Base-by-base conservation (phyloP, 306 rosid species). In the Cicer bijugum region DNA sequence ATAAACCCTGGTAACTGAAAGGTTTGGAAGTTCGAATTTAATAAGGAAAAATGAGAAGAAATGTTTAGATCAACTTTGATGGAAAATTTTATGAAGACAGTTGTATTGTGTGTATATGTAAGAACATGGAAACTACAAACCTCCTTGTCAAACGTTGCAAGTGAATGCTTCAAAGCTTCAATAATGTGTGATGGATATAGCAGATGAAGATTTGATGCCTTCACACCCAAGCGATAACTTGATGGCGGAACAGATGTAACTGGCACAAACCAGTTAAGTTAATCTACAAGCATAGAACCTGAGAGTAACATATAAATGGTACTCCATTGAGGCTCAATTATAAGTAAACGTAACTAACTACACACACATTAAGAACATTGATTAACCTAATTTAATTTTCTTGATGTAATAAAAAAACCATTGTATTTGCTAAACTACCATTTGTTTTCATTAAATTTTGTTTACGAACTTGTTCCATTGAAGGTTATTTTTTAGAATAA, bases 151-250 rank as follows among this genome's bases (percentile, higher is more conserved):
- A 89, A 94, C 48, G 87, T 65, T 68, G 63, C 83, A 62, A 94
- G 79, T 72, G 97, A 88, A 28, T 78, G 89, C 64, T 89, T 91
- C 86, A 94, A 87, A 81, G 96, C 90, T 75, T 89, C 92, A 37
- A 85, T 88, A 75, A 91, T 69, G 75, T 85, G 86, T 71, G 33
- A 39, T 0, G 98, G 96, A 82, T 83, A 91, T 71, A 94, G 64
- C 83, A 88, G 83, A 69, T 91, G 92, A 77, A 94, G 97, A 80
- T 73, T 81, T 67, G 89, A 91, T 64, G 97, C 92, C 79, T 85
- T 91, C 81, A 94, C 97, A 64, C 98, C 98, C 86, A 94, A 82
- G 33, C 98, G 96, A 70, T 94, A 94, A 85, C 98, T 94, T 81
- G 98, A 94, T 0, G 91, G 75, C 0, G 97, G 98, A 61, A 89